Conservation (phyloP, 129 eudicot genomes). For the Lactuca saligna region DNA sequence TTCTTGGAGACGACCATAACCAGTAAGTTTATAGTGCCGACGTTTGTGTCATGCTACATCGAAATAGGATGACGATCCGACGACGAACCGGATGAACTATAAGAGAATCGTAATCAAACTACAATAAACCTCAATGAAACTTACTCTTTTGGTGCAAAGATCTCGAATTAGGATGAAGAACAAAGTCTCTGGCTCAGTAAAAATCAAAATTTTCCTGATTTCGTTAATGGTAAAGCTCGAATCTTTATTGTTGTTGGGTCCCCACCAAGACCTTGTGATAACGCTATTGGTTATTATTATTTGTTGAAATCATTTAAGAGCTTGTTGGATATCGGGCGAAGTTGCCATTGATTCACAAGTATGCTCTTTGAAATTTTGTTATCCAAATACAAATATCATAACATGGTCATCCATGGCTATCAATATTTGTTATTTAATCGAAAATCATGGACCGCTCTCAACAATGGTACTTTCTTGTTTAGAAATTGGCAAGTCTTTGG, state of each 20-base stretch:
- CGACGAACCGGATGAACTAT: constrained; percentile 58
- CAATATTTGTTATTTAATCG: constrained; percentile 6
- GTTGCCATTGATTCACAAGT: constrained; percentile 79
- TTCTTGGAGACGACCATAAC: no score
- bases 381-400: constrained; percentile 50
- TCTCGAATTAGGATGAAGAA: constrained; percentile 62
- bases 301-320: constrained; percentile 65
- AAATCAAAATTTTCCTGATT: constrained; percentile 59
- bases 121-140: constrained; percentile 44
- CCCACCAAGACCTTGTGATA: constrained; percentile 83
- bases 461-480: no score
- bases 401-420: constrained; percentile 85
- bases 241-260: constrained; percentile 85
- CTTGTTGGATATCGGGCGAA: constrained; percentile 87
- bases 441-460: no score
- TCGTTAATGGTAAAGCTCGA: constrained; percentile 58
- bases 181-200: constrained; percentile 58
- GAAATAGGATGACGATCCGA: constrained; percentile 41
- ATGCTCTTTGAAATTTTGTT: constrained; percentile 78
- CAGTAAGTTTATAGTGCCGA: no score
- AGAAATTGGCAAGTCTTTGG: no score
- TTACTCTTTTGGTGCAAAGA: constrained; percentile 67
- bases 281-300: constrained; percentile 92
- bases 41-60: no score
- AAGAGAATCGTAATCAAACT: constrained; percentile 22